These are phyloP conservation scores for Emergomyces orientalis DNA, from an alignment of 2,329 filamentous ascomycete genomes.

Conservation along the genomic window DNA sequence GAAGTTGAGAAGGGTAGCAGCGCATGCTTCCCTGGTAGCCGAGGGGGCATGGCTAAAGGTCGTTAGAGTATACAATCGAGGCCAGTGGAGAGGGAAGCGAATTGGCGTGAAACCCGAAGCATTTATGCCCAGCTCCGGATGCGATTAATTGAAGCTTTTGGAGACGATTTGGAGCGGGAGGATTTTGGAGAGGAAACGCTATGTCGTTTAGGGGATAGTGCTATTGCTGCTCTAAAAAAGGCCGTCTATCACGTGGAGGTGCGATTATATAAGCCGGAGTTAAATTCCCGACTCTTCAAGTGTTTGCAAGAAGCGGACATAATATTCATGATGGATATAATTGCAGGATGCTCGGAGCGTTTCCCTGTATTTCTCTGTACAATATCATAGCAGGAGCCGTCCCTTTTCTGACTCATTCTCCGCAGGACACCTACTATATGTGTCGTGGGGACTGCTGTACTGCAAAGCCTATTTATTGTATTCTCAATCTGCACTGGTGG, in stretches of 20 bases:
- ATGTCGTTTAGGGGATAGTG: neutral
- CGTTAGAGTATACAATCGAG: neutral
- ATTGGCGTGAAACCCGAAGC: neutral
- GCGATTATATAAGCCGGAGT: neutral
- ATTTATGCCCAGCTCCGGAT: neutral
- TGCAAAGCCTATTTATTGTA: neutral
- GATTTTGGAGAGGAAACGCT: neutral
- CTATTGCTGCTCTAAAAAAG: neutral
- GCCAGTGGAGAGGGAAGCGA: neutral
- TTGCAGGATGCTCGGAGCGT: neutral
- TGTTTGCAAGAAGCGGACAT: too few species aligned
- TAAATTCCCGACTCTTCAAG: too few species aligned
- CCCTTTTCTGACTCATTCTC: neutral
- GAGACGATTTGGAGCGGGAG: neutral
- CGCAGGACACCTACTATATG: neutral
- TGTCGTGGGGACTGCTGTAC: neutral
- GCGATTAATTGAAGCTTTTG: neutral
- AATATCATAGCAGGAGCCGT: neutral
- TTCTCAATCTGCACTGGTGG: neutral
- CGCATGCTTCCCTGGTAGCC: slow-evolving; percentile 25
- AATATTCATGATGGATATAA: too few species aligned
- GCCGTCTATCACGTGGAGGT: neutral
- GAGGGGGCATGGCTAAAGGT: slow-evolving; percentile 27
- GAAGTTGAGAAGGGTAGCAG: slow-evolving; percentile 23
- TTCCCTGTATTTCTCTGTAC: too few species aligned